Evolutionary conservation across 2,329 filamentous ascomycete genomes (phyloP), one percentile per base, ranked within the genome.

Genomic region (Venturiaceae sp.): DNA sequence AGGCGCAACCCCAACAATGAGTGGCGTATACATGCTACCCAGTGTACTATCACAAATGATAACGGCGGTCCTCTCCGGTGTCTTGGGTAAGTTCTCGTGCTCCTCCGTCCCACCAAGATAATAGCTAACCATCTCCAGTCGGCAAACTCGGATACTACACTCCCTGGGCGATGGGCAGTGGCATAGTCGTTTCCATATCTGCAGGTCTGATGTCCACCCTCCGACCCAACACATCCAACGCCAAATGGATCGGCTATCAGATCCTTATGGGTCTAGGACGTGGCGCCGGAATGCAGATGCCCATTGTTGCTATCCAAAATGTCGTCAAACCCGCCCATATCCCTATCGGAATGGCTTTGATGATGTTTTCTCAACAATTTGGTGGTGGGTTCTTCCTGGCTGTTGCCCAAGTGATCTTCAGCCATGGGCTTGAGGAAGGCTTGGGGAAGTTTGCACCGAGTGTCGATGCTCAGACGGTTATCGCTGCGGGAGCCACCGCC

Each of bases 341-440:
- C 14, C 58, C 61, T 7, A 53, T 41, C n/a, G 56, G 59, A 44
- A 61, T 59, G 32, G 28, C 53, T 5, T 11, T 58, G 21, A 14
- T 61, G 2, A 44, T 34, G 19, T 34, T 58, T 30, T 64, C 82
- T 71, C 83, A 87, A 66, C 77, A 78, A 1, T 75, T 88, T 3
- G 85, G 85, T 39, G 85, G 84, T 3, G 83, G 85, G 2, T 70
- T 89, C 26, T 82, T 82, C 63, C 80, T 88, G 50, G 79, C 81
- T 5, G 80, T 87, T 9, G 81, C 81, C 0, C 83, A 89, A 67
- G 82, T 83, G 19, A 77, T 87, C 50, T 88, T 89, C 72, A 80
- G 83, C 62, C 86, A 87, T 65, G 81, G 78, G 0, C 73, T 89
- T 21, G 72, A 82, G 50, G 68, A 75, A 2, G 75, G 79, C 33